These are phyloP conservation scores for Colletotrichum tanaceti DNA, from an alignment of 2,329 filamentous ascomycete genomes.

Conservation along the genomic window DNA sequence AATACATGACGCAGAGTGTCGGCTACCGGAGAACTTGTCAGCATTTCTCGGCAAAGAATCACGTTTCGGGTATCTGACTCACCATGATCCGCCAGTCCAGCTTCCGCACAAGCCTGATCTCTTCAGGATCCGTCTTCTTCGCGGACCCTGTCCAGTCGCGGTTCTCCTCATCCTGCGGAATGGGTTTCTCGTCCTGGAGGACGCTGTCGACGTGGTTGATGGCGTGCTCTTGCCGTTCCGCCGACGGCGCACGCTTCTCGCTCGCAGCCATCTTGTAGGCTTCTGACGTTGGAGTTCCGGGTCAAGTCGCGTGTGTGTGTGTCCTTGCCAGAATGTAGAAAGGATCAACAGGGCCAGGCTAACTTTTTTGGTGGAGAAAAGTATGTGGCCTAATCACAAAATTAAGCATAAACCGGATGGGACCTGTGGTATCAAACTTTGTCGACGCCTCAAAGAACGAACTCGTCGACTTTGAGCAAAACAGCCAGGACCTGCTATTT, in stretches of 20 bases:
- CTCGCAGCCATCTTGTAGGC: slow-evolving; percentile 23
- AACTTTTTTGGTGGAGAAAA: slow-evolving; percentile 1
- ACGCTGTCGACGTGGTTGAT: slow-evolving; percentile 35
- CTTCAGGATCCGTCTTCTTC: slow-evolving; percentile 54
- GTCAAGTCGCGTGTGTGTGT: neutral
- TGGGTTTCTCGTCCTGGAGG: slow-evolving; percentile 34
- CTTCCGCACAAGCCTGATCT: slow-evolving; percentile 55
- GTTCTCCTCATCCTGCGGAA: slow-evolving; percentile 42
- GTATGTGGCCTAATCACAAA: neutral
- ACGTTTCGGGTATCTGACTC: slow-evolving; percentile 8
- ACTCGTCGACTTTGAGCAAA: neutral
- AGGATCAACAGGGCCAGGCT: slow-evolving; percentile 4
- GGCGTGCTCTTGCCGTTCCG: slow-evolving; percentile 31
- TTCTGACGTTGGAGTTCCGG: neutral
- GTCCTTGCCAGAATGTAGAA: neutral
- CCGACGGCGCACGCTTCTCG: slow-evolving; percentile 35
- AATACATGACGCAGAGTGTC: slow-evolving; percentile 57
- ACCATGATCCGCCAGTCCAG: slow-evolving; percentile 57
- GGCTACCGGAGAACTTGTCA: slow-evolving; percentile 43
- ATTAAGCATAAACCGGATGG: slow-evolving; percentile 32
- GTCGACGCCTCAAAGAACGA: neutral
- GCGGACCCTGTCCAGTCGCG: slow-evolving; percentile 54
- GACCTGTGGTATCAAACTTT: neutral
- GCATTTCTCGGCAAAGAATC: neutral
- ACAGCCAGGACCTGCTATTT: slow-evolving; percentile 33